A percentile compares a stretch with the other conserved stretches of the same genome.
Evolutionary conservation across 352 stramenopile species (phyloP).

Genomic region (Phytophthora pluvialis): DNA sequence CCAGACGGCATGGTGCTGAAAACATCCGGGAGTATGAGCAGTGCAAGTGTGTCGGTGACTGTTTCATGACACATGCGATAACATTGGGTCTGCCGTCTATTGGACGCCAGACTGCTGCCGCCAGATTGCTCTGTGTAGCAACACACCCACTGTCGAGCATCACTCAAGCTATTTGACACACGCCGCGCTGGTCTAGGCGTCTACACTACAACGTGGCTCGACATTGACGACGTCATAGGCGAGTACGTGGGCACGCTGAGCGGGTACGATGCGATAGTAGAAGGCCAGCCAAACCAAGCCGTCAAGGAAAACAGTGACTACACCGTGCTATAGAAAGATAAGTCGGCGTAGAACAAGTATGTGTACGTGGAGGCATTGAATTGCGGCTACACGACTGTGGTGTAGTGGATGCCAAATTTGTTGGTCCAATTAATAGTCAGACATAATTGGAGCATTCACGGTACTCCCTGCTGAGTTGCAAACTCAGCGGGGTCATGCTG

Average conservation of each 20-base stretch:
- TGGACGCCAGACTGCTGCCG: constrained; percentile 5
- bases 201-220: not conserved
- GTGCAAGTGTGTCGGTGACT: no score
- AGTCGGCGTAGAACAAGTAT: not conserved
- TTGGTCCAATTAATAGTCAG: no score
- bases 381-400: not conserved
- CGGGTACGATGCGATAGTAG: not conserved
- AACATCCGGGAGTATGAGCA: no score
- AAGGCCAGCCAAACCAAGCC: not conserved
- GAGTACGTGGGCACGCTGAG: constrained; percentile 5
- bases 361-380: constrained; percentile 7
- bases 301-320: constrained; percentile 14
- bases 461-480: no score
- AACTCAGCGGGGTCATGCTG: no score
- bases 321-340: constrained; percentile 1
- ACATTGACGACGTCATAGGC: not conserved
- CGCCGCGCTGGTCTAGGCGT: not conserved
- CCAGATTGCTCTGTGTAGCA: constrained; percentile 9
- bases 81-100: not conserved
- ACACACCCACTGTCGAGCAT: no score
- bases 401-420: no score
- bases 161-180: constrained; percentile 10
- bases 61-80: no score
- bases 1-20: no score
- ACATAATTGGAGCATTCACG: no score